phyloP scores from a whole-genome alignment of 208 protist species.

The Naegleria lovaniensis region DNA sequence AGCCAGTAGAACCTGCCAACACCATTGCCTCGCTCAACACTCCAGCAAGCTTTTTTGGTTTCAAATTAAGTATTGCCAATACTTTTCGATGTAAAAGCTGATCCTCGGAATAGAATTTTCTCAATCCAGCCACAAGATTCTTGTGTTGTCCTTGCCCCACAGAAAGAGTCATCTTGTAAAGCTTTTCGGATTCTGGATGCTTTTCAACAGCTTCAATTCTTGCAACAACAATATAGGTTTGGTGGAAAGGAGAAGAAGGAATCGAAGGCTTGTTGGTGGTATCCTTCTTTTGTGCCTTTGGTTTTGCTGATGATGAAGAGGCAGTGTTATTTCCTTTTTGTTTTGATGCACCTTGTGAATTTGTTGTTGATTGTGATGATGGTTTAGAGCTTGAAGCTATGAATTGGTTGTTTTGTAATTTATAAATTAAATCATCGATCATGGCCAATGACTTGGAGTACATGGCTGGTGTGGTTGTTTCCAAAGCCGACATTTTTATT shows the following conservation, averaged over 20 bases:
- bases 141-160: background rate
- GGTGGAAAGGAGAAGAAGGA: background rate
- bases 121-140: background rate
- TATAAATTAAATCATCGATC: background rate
- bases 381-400: background rate
- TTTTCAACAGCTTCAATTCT: background rate
- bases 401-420: background rate
- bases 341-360: background rate
- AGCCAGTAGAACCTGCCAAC: conserved; percentile 36
- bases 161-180: conserved; percentile 41
- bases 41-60: background rate
- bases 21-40: conserved; percentile 35
- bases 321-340: background rate
- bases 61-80: background rate
- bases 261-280: background rate
- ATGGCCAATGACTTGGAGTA: background rate
- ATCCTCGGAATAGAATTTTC: background rate
- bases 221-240: background rate
- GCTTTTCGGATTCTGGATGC: background rate
- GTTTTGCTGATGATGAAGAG: background rate
- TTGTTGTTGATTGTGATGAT: background rate
- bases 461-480: no score
- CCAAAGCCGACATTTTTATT: no score
- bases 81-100: background rate
- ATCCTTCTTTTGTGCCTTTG: background rate